phyloP scores from a whole-genome alignment of 176 grass and related monocot species.

The Dendrocalamus sinicus region DNA sequence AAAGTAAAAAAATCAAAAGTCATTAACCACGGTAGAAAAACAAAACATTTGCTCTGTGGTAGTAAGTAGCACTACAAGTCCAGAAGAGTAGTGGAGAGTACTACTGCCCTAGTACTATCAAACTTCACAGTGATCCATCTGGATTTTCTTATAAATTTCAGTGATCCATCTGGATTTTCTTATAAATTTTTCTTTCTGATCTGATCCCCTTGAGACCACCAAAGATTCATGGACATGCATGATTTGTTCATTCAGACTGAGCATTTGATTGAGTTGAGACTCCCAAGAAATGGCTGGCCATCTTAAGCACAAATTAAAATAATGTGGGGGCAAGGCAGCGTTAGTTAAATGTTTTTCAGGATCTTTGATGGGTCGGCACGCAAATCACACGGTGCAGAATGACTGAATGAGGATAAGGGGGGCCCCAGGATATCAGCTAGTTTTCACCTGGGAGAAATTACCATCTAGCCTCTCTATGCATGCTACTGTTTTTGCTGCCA shows the following conservation, averaged over 20 bases:
- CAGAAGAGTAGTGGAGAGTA: neutral
- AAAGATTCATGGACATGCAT: constrained; percentile 34
- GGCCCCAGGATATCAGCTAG: neutral
- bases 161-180: neutral
- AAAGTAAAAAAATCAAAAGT: too few species aligned
- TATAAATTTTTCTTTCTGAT: neutral
- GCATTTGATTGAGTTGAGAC: neutral
- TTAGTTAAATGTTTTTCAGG: neutral
- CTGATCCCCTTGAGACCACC: constrained; percentile 3
- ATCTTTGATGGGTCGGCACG: neutral
- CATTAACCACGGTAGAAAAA: too few species aligned
- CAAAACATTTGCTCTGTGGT: too few species aligned
- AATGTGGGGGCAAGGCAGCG: neutral
- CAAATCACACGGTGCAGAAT: neutral
- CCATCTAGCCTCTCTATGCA: constrained; percentile 9
- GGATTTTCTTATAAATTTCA: too few species aligned
- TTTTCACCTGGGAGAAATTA: constrained; percentile 28
- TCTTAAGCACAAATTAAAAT: neutral
- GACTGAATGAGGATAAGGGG: neutral
- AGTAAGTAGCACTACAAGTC: too few species aligned
- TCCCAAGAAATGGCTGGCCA: neutral
- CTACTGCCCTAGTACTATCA: neutral
- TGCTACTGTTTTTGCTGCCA: constrained; percentile 42
- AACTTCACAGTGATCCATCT: too few species aligned
- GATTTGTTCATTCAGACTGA: neutral